Percentiles rank a stretch among this genome's conserved stretches.
phyloP scores from a whole-genome alignment of 371 early-diverging fungal species.

The Mortierella sp. region DNA sequence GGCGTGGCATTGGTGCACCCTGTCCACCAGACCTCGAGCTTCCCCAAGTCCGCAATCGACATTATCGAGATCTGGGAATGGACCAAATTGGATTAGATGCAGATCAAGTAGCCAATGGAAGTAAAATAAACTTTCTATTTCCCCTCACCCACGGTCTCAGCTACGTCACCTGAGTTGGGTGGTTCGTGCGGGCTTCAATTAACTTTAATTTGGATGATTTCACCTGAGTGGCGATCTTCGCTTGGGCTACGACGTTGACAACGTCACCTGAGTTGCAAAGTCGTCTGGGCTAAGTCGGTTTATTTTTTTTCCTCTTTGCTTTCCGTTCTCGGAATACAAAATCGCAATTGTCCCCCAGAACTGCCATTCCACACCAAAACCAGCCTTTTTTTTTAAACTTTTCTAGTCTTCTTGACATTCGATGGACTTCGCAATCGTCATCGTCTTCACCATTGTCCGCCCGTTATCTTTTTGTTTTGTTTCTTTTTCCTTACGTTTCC shows the following conservation, averaged over 20 bases:
- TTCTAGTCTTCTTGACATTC: neutral
- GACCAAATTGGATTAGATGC: no score
- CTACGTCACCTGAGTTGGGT: neutral
- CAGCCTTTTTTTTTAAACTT: neutral
- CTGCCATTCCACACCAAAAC: conserved; percentile 6
- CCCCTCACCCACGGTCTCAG: neutral
- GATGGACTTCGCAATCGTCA: neutral
- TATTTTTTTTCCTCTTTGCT: conserved; percentile 13
- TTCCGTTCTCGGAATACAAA: conserved; percentile 30
- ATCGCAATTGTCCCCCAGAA: neutral
- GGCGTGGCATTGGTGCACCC: conserved; percentile 11
- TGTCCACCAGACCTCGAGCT: no score
- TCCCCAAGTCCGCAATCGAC: no score
- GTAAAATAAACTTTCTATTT: no score
- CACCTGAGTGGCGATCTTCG: neutral
- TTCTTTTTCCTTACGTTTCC: neutral
- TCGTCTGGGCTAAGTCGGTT: conserved; percentile 1
- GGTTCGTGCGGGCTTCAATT: conserved; percentile 15
- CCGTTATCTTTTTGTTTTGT: no score
- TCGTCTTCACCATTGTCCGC: neutral
- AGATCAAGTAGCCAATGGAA: no score
- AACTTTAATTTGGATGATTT: conserved; percentile 11
- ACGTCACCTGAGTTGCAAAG: conserved; percentile 24
- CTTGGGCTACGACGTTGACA: neutral
- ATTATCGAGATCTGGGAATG: no score